Base-by-base conservation (phyloP, 257 asterid species). In the Solanum virginianum region DNA sequence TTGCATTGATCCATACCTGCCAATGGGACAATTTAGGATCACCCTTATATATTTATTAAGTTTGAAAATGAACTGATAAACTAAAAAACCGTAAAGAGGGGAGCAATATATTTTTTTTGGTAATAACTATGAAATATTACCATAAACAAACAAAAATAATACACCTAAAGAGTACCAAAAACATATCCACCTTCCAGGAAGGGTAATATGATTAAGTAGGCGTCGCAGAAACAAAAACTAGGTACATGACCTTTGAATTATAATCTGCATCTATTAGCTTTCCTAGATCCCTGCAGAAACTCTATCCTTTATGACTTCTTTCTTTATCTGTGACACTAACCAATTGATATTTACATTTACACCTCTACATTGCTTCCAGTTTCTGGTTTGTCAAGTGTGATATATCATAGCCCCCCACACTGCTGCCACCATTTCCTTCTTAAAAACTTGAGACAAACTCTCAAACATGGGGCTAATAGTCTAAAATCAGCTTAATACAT, bases 1-100 rank as follows among this genome's bases (percentile, higher is more conserved):
- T 71, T 88, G 90, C 80, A 56, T 43, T 36, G 86, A 22, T 80
- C 88, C 81, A 83, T 86, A 86, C 72, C 90, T 89, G 91, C 63
- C 20, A 79, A 79, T 69, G 43, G 70, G 79, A 80, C 47, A 55
- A 83, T 72, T 85, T 60, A 81, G 74, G 65, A 63, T 62, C 85
- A 85, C 63, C 57, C 49, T 59, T 74, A 6, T 36, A 47, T 55
- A 8, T 68, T 81, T 66, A n/a, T 63, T 57, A 68, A 39, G 32
- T 81, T 56, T 62, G 62, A 70, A 77, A 51, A 45, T 26, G 69
- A 29, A 79, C 65, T 53, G 49, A 18, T 17, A 5, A 41, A 79
- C 22, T 20, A 26, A 29, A 77, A 29, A 29, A 3, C 0, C 1
- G 1, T 7, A 53, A 79, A 17, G 24, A 49, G 43, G 7, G 60